Base-by-base conservation (phyloP, 2,329 filamentous ascomycete species). In the Parasarocladium wereldwijsianum region DNA sequence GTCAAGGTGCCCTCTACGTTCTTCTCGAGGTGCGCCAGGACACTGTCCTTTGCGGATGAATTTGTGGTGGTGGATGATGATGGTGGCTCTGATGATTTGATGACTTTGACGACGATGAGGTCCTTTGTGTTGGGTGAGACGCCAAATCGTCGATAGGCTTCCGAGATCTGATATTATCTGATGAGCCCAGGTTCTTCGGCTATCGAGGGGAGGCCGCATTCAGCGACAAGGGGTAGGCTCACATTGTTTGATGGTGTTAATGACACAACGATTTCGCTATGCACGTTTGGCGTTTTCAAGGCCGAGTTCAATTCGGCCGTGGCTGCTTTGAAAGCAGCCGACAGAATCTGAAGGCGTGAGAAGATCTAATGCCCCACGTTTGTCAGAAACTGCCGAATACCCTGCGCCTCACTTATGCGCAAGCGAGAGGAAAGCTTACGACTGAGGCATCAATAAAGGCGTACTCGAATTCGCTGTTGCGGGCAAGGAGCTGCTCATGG, bases 61-160 rank as follows among this genome's bases (percentile, higher is more conserved):
- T 60, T 51, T 11, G 27, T 4, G 5, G n/a, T n/a, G 16, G 28
- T 17, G 28, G 6, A 19, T n/a, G n/a, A n/a, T n/a, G n/a, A n/a
- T n/a, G n/a, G n/a, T 7, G 17, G 29, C 5, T 8, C 17, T 17
- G 14, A 21, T 5, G 30, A 16, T 10, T 29, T 25, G n/a, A 75
- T 66, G 15, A 96, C 64, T 49, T 94, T 96, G 44, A 94, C 64
- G 6, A 82, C 74, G 3, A 94, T 58, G n/a, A 98, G 54, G 40
- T 76, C 55, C 25, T 65, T 75, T 3, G 79, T 90, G 8, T 62
- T 57, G 9, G 82, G 70, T 1, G 69, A 62, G 34, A 96, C 75
- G 27, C 90, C 90, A 46, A 90, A 93, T 32, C 78, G 76, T 18
- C 83, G 77, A 54, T 96, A 96, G 1, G 85, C 77, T 42, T 94